Evolutionary conservation across 495 filamentous ascomycete genomes (phyloP).

Genomic region (Hypoxylon fuscum): DNA sequence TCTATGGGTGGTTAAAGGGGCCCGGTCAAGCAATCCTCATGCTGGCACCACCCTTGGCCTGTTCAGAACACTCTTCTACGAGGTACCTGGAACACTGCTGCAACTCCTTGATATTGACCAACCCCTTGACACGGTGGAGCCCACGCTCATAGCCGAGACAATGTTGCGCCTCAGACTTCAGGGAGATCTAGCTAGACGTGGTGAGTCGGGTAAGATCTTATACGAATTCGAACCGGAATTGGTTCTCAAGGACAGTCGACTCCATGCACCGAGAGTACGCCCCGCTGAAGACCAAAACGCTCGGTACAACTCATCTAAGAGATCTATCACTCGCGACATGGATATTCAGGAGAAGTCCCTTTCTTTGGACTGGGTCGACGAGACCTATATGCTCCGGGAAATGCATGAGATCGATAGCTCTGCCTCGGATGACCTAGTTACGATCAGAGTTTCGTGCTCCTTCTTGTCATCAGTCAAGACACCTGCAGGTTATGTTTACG

Average conservation of each 20-base stretch:
- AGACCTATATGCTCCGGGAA: background rate
- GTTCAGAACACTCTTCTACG: background rate
- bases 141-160: background rate
- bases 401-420: background rate
- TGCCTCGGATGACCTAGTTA: background rate
- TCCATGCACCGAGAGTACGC: background rate
- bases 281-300: background rate
- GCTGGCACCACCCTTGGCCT: slow-evolving; percentile 1
- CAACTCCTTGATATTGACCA: slow-evolving; percentile 9
- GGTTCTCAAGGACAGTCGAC: slow-evolving; percentile 1
- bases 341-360: background rate
- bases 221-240: background rate
- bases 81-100: background rate
- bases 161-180: background rate
- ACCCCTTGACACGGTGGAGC: background rate
- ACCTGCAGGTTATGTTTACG: background rate
- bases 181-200: slow-evolving; percentile 1
- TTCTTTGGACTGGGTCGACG: background rate
- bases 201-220: background rate
- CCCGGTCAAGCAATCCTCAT: background rate
- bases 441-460: background rate
- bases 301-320: background rate
- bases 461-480: background rate
- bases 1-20: slow-evolving; percentile 6
- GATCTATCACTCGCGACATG: background rate